phyloP scores from a whole-genome alignment of 257 asterid genomes.

The Forsythia viridissima region DNA sequence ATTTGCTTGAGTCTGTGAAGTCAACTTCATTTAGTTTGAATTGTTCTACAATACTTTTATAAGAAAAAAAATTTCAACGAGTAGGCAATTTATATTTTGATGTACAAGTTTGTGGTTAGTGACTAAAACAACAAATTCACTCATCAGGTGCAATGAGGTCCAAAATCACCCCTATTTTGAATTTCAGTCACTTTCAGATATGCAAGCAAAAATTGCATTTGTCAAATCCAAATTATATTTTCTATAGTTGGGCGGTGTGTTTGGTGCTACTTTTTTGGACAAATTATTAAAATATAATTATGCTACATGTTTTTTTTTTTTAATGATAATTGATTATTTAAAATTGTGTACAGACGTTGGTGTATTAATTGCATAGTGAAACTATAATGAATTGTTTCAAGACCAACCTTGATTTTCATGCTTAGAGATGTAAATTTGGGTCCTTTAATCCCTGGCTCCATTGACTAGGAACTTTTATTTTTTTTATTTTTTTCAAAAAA shows the following conservation, averaged over 20 bases:
- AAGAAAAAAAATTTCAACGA: too few species aligned
- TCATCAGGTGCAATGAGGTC: slow-evolving; percentile 15
- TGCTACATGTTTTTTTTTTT: background rate
- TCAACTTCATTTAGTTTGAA: background rate
- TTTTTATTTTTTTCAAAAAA: too few species aligned
- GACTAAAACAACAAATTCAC: background rate
- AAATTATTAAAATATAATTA: background rate
- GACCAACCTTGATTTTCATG: background rate
- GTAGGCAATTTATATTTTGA: background rate
- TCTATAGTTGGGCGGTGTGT: background rate
- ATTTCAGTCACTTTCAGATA: slow-evolving; percentile 24
- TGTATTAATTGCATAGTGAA: background rate
- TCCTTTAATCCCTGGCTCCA: too few species aligned
- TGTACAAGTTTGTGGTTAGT: background rate
- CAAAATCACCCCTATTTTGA: slow-evolving; percentile 28
- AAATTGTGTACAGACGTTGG: background rate
- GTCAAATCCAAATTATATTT: background rate
- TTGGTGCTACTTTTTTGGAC: background rate
- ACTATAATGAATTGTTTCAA: background rate
- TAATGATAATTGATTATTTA: background rate
- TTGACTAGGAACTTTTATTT: too few species aligned
- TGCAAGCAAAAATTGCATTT: background rate
- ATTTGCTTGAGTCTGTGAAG: background rate
- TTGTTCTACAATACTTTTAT: background rate
- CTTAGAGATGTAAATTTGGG: background rate